phyloP scores from a whole-genome alignment of 257 asterid genomes.

The Fraxinus excelsior region DNA sequence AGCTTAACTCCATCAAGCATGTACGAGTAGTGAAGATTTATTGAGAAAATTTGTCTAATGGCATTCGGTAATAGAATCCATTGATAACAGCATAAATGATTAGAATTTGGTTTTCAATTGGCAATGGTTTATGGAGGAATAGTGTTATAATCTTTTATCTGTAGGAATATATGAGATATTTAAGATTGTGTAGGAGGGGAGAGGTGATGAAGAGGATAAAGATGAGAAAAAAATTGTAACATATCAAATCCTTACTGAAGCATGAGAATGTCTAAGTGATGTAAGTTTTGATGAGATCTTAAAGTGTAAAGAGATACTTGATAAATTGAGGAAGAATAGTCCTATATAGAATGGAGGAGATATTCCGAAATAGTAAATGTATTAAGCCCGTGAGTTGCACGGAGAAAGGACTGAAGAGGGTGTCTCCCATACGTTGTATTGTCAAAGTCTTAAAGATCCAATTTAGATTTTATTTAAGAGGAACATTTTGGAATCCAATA shows the following conservation, averaged over 20 bases:
- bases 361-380: background rate
- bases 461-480: background rate
- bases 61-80: too few species aligned
- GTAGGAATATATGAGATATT: background rate
- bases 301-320: too few species aligned
- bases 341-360: too few species aligned
- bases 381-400: background rate
- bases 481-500: too few species aligned
- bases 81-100: too few species aligned
- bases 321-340: too few species aligned
- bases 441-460: background rate
- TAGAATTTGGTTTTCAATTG: too few species aligned
- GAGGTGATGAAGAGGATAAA: background rate
- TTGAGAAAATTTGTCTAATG: too few species aligned
- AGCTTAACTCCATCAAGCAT: too few species aligned
- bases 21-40: too few species aligned
- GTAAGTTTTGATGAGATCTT: background rate
- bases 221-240: background rate
- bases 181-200: background rate
- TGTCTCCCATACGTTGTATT: background rate
- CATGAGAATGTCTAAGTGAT: background rate
- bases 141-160: background rate
- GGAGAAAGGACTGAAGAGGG: background rate
- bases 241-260: background rate
- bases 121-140: background rate